phyloP scores from a whole-genome alignment of 108 stramenopile genomes.

The Poteriospumella lacustris region DNA sequence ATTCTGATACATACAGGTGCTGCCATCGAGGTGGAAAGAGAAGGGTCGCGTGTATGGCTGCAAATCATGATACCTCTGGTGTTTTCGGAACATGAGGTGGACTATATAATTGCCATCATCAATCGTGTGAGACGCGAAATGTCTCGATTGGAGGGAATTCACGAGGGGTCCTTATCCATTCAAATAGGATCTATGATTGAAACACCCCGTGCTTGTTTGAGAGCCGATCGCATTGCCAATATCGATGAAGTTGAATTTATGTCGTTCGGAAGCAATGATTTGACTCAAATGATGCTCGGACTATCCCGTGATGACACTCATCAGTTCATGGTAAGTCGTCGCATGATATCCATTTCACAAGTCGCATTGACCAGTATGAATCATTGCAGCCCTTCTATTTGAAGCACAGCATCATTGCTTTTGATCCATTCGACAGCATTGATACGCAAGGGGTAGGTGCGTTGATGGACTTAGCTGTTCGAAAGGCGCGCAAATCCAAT shows the following conservation, averaged over 20 bases:
- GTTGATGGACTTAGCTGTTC: neutral
- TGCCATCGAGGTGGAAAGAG: neutral
- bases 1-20: neutral
- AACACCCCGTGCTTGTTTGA: neutral
- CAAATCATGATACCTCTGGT: constrained; percentile 17
- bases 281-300: neutral
- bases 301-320: constrained; percentile 4
- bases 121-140: neutral
- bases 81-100: neutral
- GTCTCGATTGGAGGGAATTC: too few species aligned
- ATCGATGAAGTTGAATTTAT: neutral
- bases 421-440: neutral
- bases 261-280: constrained; percentile 8
- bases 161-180: neutral
- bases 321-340: constrained; percentile 10
- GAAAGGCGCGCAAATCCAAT: neutral
- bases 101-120: neutral
- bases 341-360: neutral
- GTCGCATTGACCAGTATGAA: too few species aligned
- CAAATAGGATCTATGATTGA: neutral
- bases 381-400: neutral
- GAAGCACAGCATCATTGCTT: neutral
- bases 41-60: neutral
- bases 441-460: neutral
- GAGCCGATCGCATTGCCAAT: neutral